These are phyloP conservation scores for Rhizoclosmatium sp. DNA, from an alignment of 192 early-diverging fungal genomes.

Conservation along the genomic window DNA sequence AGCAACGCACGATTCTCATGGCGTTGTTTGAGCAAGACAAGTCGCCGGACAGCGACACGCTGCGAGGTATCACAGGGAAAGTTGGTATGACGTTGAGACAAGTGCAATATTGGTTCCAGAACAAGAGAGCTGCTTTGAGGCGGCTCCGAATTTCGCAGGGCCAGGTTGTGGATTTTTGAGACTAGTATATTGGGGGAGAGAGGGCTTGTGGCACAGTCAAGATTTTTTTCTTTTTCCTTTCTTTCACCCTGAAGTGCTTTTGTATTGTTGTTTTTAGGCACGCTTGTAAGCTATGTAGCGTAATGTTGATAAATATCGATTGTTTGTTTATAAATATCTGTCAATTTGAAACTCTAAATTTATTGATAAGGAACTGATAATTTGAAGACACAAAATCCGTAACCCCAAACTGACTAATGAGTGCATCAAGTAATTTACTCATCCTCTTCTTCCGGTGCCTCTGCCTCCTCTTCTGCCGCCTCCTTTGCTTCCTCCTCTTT, in stretches of 20 bases:
- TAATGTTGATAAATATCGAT: neutral
- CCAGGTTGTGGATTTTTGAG: neutral
- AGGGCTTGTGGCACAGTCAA: neutral
- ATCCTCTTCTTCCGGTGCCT: constrained; percentile 51
- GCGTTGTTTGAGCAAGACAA: constrained; percentile 1
- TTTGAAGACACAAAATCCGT: neutral
- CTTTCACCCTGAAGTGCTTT: neutral
- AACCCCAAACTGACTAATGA: neutral
- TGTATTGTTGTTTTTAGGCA: neutral
- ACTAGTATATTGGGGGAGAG: neutral
- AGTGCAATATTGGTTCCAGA: constrained; percentile 19
- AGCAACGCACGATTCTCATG: neutral
- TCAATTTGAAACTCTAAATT: neutral
- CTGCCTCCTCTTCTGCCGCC: constrained; percentile 58
- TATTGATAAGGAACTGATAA: neutral
- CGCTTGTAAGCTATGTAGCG: neutral
- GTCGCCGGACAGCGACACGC: neutral
- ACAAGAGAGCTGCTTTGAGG: neutral
- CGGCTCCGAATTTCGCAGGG: neutral
- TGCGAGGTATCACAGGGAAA: neutral
- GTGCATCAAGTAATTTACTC: neutral
- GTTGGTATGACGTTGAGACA: neutral
- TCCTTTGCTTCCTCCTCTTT: constrained; percentile 59
- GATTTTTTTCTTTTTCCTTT: constrained; percentile 1
- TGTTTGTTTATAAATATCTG: neutral